Conservation (phyloP, 2,329 filamentous ascomycete species). For the Fusarium praegraminearum region DNA sequence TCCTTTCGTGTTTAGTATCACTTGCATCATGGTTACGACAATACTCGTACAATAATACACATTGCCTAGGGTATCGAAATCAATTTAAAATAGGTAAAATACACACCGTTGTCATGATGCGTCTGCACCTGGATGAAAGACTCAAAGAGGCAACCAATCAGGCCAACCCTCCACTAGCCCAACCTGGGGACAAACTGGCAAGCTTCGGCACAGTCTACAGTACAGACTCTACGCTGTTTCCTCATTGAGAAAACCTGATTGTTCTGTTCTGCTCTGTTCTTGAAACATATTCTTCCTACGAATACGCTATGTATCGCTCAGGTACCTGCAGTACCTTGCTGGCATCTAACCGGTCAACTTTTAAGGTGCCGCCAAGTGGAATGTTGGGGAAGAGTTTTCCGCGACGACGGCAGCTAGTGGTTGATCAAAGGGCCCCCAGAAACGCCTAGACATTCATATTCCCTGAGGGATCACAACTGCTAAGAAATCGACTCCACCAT, state of each 20-base stretch:
- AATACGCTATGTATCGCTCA: constrained; percentile 22
- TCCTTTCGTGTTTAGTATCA: constrained; percentile 2
- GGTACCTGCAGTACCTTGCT: constrained; percentile 41
- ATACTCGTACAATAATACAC: neutral
- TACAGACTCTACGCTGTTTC: constrained; percentile 22
- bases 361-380: constrained; percentile 49
- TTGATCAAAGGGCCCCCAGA: constrained; percentile 41
- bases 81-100: constrained; percentile 8
- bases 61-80: neutral
- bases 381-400: constrained; percentile 51
- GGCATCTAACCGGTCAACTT: constrained; percentile 40
- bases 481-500: constrained; percentile 32
- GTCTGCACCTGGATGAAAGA: constrained; percentile 34
- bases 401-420: constrained; percentile 42
- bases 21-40: neutral
- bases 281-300: neutral
- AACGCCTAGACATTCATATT: constrained; percentile 33
- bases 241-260: constrained; percentile 24
- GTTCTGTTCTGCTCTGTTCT: constrained; percentile 9
- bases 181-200: constrained; percentile 40
- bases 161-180: constrained; percentile 25
- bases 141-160: constrained; percentile 40
- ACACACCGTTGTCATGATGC: constrained; percentile 33
- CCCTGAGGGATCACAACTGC: constrained; percentile 25
- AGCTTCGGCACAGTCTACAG: constrained; percentile 42